These are phyloP conservation scores for Picea sitchensis DNA, from an alignment of 75 land plant species.

Conservation along the genomic window DNA sequence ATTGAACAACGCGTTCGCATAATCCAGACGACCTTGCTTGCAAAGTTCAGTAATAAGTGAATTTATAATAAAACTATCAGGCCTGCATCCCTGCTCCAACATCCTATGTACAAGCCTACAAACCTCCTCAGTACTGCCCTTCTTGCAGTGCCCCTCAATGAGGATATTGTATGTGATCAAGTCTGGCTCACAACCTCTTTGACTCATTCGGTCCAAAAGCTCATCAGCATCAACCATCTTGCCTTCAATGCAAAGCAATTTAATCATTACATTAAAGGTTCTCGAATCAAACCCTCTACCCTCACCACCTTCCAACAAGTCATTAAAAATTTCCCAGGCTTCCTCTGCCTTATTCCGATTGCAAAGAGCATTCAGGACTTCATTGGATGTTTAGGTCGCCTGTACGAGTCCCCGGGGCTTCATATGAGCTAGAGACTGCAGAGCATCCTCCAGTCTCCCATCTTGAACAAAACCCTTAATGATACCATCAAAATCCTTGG, in stretches of 20 bases:
- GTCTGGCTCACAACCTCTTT: background rate
- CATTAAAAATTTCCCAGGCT: background rate
- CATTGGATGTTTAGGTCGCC: background rate
- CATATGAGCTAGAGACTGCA: background rate
- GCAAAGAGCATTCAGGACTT: background rate
- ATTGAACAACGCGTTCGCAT: background rate
- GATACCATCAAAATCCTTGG: background rate
- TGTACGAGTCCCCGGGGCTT: background rate
- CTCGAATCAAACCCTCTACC: background rate
- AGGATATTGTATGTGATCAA: background rate
- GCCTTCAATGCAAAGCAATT: background rate
- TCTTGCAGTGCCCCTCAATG: background rate
- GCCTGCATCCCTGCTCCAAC: conserved; percentile 5
- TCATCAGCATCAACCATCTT: background rate
- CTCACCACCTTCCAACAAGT: background rate
- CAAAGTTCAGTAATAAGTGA: background rate
- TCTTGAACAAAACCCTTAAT: background rate
- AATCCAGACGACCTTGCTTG: background rate
- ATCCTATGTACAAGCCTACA: background rate
- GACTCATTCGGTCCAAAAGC: background rate
- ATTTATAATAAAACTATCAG: background rate
- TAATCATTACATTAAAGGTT: background rate
- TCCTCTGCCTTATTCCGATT: background rate
- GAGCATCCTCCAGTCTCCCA: background rate
- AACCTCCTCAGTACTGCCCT: background rate